Conservation (phyloP, 1,284 basidiomycete genomes). For the Cryptococcus sp. region DNA sequence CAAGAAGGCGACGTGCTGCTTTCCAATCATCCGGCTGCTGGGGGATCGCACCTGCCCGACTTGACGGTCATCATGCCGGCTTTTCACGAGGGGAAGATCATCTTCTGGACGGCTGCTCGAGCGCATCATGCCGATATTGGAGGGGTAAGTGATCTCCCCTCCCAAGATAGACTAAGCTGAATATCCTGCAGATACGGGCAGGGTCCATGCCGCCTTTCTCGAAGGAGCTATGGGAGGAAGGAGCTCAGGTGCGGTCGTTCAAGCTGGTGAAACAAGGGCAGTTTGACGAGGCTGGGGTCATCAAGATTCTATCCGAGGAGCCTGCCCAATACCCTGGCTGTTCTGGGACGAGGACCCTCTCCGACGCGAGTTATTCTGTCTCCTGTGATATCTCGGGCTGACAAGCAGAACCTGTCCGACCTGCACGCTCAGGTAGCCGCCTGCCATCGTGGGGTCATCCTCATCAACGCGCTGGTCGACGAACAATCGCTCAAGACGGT, state of each 20-base stretch:
- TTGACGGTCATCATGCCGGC: slow-evolving; percentile 46
- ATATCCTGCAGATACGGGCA: slow-evolving; percentile 30
- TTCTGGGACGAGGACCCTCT: slow-evolving; percentile 80
- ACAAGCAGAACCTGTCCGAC: slow-evolving; percentile 30
- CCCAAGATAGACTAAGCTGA: too few relatives aligned
- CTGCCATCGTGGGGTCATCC: slow-evolving; percentile 33
- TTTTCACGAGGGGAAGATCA: slow-evolving; percentile 36
- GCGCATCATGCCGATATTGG: slow-evolving; percentile 49
- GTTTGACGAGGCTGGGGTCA: slow-evolving; percentile 56
- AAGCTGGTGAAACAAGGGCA: slow-evolving; percentile 43
- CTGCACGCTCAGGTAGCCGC: slow-evolving; percentile 40
- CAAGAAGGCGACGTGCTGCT: slow-evolving; percentile 49
- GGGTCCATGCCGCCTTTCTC: slow-evolving; percentile 50
- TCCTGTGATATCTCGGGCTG: not conserved
- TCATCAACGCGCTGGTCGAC: slow-evolving; percentile 33
- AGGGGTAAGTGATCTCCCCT: slow-evolving; percentile 7
- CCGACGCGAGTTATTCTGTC: slow-evolving; percentile 39
- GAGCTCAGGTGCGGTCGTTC: slow-evolving; percentile 53
- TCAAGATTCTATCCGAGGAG: slow-evolving; percentile 76
- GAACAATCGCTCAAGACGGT: slow-evolving; percentile 51
- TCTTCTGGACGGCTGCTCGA: slow-evolving; percentile 41
- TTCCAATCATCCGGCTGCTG: slow-evolving; percentile 51
- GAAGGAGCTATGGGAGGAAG: slow-evolving; percentile 48
- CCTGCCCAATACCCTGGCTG: slow-evolving; percentile 79
- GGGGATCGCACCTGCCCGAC: slow-evolving; percentile 52